Base-by-base conservation (phyloP, 2,329 filamentous ascomycete species). In the Sarocladium brachiariae region DNA sequence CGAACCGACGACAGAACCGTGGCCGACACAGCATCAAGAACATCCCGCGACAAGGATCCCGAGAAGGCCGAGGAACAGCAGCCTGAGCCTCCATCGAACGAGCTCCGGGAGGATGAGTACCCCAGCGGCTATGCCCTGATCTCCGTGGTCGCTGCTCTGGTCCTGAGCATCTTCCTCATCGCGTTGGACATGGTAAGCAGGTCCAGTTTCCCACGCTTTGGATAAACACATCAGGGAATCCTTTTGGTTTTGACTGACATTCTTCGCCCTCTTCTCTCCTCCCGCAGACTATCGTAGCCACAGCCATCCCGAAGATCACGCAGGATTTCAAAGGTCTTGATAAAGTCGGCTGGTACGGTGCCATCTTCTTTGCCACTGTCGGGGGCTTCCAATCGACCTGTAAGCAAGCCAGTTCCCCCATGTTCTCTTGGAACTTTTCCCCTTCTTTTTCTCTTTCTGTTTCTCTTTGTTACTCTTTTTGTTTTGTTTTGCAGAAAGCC, bases 291-390 rank as follows among this genome's bases (percentile, higher is more conserved):
- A 80, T 80, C 51, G 71, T 80, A n/a, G 74, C 75, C 3, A 79
- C 76, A 0, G 77, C 76, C 9, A 78, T 80, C 35, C 77, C 77
- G 9, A 75, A 74, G 54, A 79, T 80, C 57, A 78, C 77, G 1
- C 71, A 70, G 55, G 70, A 76, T 35, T 76, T 77, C 63, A 66
- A 74, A 51, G 68, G 72, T 45, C 68, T 80, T 16, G 68, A 71
- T 31, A 73, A 80, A 54, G 71, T 79, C 11, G 73, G 75, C 19
- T 84, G 80, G 80, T 83, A 83, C 56, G 78, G 76, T 2, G 70
- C 75, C 14, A 75, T 75, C 37, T 80, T 74, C 56, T 76, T 78
- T 61, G 65, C 77, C 56, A 74, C 72, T 2, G 59, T 73, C 25
- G 73, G 68, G 9, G 65, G 65, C 52, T 67, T 72, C 57, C 71